phyloP scores from a whole-genome alignment of 768 basidiomycete genomes.

The Rhodotorula sphaerocarpa region DNA sequence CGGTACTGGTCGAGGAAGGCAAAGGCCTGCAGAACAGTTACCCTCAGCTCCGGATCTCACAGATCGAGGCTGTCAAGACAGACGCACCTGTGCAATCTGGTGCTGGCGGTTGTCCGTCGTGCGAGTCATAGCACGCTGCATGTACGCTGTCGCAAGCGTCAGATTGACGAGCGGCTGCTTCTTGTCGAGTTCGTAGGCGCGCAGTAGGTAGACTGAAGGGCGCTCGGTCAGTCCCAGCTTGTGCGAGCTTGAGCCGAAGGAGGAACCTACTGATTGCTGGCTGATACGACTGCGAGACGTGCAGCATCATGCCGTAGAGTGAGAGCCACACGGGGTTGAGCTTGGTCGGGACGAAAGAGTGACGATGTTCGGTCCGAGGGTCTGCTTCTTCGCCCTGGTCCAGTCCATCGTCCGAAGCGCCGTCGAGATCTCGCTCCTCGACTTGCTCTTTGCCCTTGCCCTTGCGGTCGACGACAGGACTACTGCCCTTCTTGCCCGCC shows the following conservation, averaged over 20 bases:
- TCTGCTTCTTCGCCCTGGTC: slow-evolving; percentile 7
- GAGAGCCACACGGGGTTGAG: slow-evolving; percentile 62
- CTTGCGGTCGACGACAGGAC: slow-evolving; percentile 4
- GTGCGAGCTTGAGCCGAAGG: background rate
- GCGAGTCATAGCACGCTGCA: slow-evolving; percentile 84
- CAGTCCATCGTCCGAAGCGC: slow-evolving; percentile 37
- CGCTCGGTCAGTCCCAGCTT: background rate
- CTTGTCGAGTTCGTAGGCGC: slow-evolving; percentile 75
- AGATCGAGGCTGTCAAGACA: background rate
- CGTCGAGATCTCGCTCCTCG: slow-evolving; percentile 44
- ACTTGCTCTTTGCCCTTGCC: slow-evolving; percentile 26
- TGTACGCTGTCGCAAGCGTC: slow-evolving; percentile 69
- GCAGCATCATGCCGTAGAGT: slow-evolving; percentile 72
- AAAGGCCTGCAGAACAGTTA: slow-evolving; percentile 53
- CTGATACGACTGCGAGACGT: slow-evolving; percentile 79
- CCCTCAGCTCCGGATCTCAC: background rate
- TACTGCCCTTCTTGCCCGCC: slow-evolving; percentile 21
- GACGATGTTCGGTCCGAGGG: slow-evolving; percentile 34
- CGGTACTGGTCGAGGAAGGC: slow-evolving; percentile 79
- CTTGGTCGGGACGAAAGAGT: slow-evolving; percentile 49
- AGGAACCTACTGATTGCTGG: slow-evolving; percentile 72
- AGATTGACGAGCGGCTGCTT: slow-evolving; percentile 80
- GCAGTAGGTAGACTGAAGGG: slow-evolving; percentile 68
- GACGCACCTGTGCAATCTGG: slow-evolving; percentile 61
- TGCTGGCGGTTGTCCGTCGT: slow-evolving; percentile 92